These are phyloP conservation scores for Hirsutella thompsonii DNA, from an alignment of 2,329 filamentous ascomycete genomes.

Conservation along the genomic window DNA sequence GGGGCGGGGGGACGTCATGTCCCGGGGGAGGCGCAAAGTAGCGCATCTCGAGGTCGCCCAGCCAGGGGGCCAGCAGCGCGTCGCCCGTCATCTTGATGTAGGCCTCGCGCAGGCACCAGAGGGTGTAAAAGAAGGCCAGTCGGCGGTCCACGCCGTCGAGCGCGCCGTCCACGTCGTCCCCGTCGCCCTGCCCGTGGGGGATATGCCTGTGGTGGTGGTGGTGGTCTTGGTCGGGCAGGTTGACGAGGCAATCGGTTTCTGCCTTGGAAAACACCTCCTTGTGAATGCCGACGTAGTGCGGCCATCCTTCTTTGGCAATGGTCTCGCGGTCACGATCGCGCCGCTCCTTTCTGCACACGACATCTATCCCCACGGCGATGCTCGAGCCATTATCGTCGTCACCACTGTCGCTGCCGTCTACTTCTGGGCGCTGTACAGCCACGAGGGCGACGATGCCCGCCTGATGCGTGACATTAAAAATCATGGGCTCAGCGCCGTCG, in stretches of 20 bases:
- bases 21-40: conserved; percentile 46
- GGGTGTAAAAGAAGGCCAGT: conserved; percentile 59
- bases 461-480: conserved; percentile 71
- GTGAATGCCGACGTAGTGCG: conserved; percentile 58
- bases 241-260: conserved; percentile 51
- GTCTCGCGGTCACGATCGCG: conserved; percentile 46
- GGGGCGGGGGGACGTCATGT: conserved; percentile 8
- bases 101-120: conserved; percentile 69
- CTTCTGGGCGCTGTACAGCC: conserved; percentile 30
- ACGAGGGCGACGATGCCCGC: conserved; percentile 60
- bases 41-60: conserved; percentile 56
- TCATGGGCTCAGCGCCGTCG: conserved; percentile 33
- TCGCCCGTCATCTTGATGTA: conserved; percentile 78
- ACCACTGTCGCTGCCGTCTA: conserved; percentile 12
- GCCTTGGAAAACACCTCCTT: conserved; percentile 52
- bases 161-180: background rate
- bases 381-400: too few species aligned
- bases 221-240: conserved; percentile 20
- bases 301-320: conserved; percentile 47
- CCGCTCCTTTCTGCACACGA: conserved; percentile 65
- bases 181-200: too few species aligned
- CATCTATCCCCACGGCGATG: conserved; percentile 56
- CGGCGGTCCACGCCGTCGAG: conserved; percentile 33
- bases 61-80: conserved; percentile 61
- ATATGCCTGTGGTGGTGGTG: too few species aligned